Base-by-base conservation (phyloP, 331 rosid genomes). In the Prunus yedoensis region DNA sequence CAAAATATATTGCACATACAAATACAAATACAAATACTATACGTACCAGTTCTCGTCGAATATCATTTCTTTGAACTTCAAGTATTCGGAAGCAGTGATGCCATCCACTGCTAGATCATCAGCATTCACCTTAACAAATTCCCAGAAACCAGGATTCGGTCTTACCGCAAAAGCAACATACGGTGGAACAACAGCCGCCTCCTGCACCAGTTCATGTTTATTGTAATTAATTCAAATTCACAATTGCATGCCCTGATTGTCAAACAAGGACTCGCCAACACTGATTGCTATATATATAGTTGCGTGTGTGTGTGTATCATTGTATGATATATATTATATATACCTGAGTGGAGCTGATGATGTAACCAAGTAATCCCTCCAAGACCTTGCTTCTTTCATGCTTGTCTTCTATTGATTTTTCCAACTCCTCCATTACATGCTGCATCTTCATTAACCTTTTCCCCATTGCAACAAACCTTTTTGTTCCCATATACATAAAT, bases 141-240 rank as follows among this genome's bases (percentile, higher is more conserved):
- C 96, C 87, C 90, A 90, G 70, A 68, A 86, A 9, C 97, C 96
- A 53, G 97, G 98, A 85, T 77, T 90, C 2, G 98, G 93, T 78
- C 98, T 85, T 5, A 90, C 91, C 0, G 98, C 90, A 47, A 94
- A 84, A 77, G 91, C 97, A 71, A 94, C 91, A 71, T 81, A 43
- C 0, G 98, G 98, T 69, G 97, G 98, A 79, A 94, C 89, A 51
- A 94, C 86, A 41, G 91, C 96, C 43, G 97, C 97, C 49, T 94
- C 98, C 91, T 90, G 84, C 81, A 73, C 60, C 43, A 38, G 43
- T 7, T 38, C 43, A 38, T 38, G 43, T 6, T 38, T 38, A 38
- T 38, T 38, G 43, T 7, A 7, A 38, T 6, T 38, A 6, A 38
- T 38, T 38, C 43, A 38, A 38, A 38, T 38, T 38, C 9, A 38